These are phyloP conservation scores for Arabidopsis suecica DNA, from an alignment of 345 rosid genomes.

Conservation along the genomic window DNA sequence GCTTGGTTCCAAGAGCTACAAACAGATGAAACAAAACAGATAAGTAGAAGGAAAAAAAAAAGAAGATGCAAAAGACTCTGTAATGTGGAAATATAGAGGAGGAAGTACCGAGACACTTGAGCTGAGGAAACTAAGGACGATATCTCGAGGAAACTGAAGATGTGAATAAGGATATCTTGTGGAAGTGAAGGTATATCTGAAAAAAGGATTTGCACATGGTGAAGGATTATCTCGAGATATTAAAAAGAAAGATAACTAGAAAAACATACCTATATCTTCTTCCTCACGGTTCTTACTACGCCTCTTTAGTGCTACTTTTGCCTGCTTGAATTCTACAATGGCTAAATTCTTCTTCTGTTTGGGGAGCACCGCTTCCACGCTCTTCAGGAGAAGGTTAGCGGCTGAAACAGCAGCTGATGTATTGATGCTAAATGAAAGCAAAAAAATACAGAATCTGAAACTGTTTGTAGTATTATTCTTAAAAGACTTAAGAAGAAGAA, in stretches of 20 bases:
- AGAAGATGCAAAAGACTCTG: background rate
- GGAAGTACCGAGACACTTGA: slow-evolving; percentile 67
- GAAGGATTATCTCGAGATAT: slow-evolving; percentile 2
- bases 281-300: slow-evolving; percentile 53
- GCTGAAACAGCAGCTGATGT: slow-evolving; percentile 70
- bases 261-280: slow-evolving; percentile 51
- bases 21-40: slow-evolving; percentile 26
- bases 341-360: slow-evolving; percentile 86
- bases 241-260: slow-evolving; percentile 8
- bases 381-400: slow-evolving; percentile 65
- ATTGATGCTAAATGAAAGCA: slow-evolving; percentile 54
- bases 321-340: slow-evolving; percentile 69
- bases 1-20: slow-evolving; percentile 83
- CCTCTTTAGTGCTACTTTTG: slow-evolving; percentile 75
- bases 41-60: background rate
- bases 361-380: slow-evolving; percentile 70
- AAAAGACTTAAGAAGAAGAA: slow-evolving; percentile 3
- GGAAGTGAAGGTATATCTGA: slow-evolving; percentile 70
- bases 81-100: slow-evolving; percentile 6
- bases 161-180: slow-evolving; percentile 65
- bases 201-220: background rate
- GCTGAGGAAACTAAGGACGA: slow-evolving; percentile 62
- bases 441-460: background rate
- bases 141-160: slow-evolving; percentile 72
- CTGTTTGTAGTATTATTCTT: background rate